Evolutionary conservation across 495 filamentous ascomycete species (phyloP).

Genomic region (Articulospora tetracladia): DNA sequence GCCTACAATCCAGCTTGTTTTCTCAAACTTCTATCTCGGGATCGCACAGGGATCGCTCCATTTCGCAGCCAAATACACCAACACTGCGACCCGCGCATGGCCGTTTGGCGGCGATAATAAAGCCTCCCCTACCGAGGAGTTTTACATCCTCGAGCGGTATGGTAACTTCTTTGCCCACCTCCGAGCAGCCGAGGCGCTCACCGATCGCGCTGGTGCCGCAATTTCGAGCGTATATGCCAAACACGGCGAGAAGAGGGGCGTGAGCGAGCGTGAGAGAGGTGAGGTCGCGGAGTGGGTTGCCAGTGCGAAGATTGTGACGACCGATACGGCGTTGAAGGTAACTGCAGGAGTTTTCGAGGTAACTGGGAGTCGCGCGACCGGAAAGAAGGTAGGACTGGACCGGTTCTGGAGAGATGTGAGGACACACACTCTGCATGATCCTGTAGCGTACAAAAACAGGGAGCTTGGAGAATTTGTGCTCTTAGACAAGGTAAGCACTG

Average conservation of each 20-base stretch:
- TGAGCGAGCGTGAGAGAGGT: slow-evolving; percentile 46
- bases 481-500: slow-evolving; percentile 34
- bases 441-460: slow-evolving; percentile 57
- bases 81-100: slow-evolving; percentile 49
- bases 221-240: slow-evolving; percentile 38
- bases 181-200: slow-evolving; percentile 49
- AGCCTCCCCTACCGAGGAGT: slow-evolving; percentile 49
- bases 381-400: slow-evolving; percentile 50
- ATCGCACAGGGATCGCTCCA: slow-evolving; percentile 51
- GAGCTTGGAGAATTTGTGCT: slow-evolving; percentile 53
- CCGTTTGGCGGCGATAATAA: slow-evolving; percentile 56
- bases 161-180: slow-evolving; percentile 58
- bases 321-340: slow-evolving; percentile 51
- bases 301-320: slow-evolving; percentile 54
- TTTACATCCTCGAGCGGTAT: slow-evolving; percentile 58
- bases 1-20: slow-evolving; percentile 59
- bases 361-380: slow-evolving; percentile 50
- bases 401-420: slow-evolving; percentile 57
- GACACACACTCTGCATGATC: slow-evolving; percentile 60
- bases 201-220: slow-evolving; percentile 45
- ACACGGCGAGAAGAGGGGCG: slow-evolving; percentile 30
- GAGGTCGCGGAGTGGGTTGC: slow-evolving; percentile 58
- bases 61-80: slow-evolving; percentile 47
- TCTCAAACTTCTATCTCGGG: slow-evolving; percentile 59
- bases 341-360: slow-evolving; percentile 57